Percentiles rank a stretch among this genome's conserved stretches.
phyloP scores from a whole-genome alignment of 2,329 filamentous ascomycete genomes.

The Cladosporium sp. region DNA sequence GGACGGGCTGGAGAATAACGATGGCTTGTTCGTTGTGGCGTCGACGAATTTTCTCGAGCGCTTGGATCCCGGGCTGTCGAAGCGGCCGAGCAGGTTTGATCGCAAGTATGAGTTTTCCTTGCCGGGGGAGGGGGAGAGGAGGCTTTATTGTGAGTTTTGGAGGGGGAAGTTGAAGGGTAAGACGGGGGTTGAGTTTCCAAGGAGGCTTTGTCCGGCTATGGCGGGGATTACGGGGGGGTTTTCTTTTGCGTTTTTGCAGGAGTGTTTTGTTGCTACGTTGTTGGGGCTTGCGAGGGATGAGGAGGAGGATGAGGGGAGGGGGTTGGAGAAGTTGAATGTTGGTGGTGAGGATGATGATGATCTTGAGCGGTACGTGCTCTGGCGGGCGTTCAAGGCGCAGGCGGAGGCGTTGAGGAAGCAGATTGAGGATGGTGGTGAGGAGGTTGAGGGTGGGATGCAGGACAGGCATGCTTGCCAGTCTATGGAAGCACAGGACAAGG shows the following conservation, averaged over 20 bases:
- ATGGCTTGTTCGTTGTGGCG: conserved; percentile 61
- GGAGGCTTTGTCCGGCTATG: conserved; percentile 53
- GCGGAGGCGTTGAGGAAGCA: conserved; percentile 57
- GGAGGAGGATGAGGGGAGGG: conserved; percentile 13
- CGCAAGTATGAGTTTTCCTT: conserved; percentile 61
- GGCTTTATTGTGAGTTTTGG: conserved; percentile 62
- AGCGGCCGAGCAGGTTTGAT: conserved; percentile 63
- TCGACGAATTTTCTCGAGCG: conserved; percentile 51
- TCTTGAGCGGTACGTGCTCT: conserved; percentile 51
- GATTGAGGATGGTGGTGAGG: conserved; percentile 35
- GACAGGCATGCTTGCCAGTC: neutral
- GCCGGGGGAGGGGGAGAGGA: conserved; percentile 47
- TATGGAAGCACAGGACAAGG: conserved; percentile 9
- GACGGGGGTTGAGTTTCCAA: conserved; percentile 56
- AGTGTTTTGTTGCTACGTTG: conserved; percentile 62
- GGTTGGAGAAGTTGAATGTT: no score
- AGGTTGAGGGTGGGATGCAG: neutral
- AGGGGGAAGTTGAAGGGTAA: conserved; percentile 54
- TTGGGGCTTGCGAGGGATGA: conserved; percentile 50
- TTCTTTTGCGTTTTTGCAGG: conserved; percentile 66
- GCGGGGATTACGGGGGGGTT: conserved; percentile 60
- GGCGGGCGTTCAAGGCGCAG: conserved; percentile 60
- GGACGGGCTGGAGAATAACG: conserved; percentile 64
- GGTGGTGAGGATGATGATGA: conserved; percentile 25
- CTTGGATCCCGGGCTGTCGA: conserved; percentile 59